These are phyloP conservation scores for Fusarium pininemorale DNA, from an alignment of 2,329 filamentous ascomycete genomes.

Conservation along the genomic window DNA sequence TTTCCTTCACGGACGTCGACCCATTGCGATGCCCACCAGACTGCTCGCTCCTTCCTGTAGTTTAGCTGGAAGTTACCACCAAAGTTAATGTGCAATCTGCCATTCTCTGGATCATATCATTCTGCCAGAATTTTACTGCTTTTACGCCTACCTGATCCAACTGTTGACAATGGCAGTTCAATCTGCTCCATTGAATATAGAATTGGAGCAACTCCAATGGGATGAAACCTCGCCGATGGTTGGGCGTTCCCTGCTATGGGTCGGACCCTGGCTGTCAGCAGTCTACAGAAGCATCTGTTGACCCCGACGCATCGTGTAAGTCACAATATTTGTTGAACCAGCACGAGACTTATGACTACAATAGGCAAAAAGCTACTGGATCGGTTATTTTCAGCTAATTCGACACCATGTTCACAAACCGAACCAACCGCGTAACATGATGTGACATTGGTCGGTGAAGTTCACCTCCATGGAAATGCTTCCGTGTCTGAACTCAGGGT, in stretches of 20 bases:
- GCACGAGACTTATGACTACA: neutral
- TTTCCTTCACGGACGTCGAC: neutral
- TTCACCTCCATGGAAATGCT: neutral
- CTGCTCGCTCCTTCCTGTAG: neutral
- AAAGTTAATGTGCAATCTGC: neutral
- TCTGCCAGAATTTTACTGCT: neutral
- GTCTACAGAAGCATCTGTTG: no score
- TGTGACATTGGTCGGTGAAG: neutral
- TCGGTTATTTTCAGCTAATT: neutral
- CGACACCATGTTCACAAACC: neutral
- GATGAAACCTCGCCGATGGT: neutral
- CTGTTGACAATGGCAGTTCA: neutral
- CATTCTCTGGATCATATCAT: neutral
- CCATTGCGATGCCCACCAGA: neutral
- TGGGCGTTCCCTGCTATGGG: neutral
- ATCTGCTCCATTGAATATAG: rapidly evolving
- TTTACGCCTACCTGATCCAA: no score
- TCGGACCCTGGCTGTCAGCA: neutral
- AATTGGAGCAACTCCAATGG: neutral
- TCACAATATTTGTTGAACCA: neutral
- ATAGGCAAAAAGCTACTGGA: neutral
- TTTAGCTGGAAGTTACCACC: no score
- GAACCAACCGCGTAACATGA: neutral
- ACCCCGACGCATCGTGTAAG: neutral
- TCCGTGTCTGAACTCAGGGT: neutral